Percentiles rank a stretch among this genome's conserved stretches.
phyloP scores from a whole-genome alignment of 148 eudicot genomes.

The Persicaria tinctoria region DNA sequence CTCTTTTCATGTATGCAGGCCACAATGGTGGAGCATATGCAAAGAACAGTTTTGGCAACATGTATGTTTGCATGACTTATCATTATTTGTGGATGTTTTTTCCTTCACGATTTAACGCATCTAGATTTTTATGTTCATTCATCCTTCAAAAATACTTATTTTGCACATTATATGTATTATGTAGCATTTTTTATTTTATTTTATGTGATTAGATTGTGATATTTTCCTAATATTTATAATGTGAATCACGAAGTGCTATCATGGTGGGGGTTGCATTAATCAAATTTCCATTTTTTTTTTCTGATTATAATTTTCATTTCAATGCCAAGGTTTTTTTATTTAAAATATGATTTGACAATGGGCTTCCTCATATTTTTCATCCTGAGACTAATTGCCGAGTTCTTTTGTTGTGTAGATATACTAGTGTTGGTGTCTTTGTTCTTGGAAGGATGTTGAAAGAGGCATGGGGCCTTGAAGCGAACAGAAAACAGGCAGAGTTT shows the following conservation, averaged over 20 bases:
- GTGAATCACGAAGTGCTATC: not conserved
- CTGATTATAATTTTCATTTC: not conserved
- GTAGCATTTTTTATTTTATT: not conserved
- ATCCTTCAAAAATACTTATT: not conserved
- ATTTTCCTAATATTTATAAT: not conserved
- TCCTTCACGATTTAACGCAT: no score
- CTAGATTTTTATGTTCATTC: not conserved
- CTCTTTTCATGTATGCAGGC: slow-evolving; percentile 98
- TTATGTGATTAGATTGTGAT: not conserved
- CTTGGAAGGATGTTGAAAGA: slow-evolving; percentile 84
- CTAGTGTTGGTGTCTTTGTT: slow-evolving; percentile 97
- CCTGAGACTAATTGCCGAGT: not conserved
- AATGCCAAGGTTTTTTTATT: not conserved
- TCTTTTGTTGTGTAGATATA: slow-evolving; percentile 51
- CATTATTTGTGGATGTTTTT: not conserved
- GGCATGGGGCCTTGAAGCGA: slow-evolving; percentile 83
- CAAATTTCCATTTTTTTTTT: not conserved
- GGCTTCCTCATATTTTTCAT: not conserved
- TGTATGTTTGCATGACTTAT: slow-evolving; percentile 38
- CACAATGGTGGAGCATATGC: slow-evolving; percentile 99
- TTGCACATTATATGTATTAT: not conserved
- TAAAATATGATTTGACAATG: not conserved
- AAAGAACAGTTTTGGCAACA: slow-evolving; percentile 91
- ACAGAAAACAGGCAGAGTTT: slow-evolving; percentile 81
- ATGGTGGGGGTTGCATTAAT: not conserved